Evolutionary conservation across 2,329 filamentous ascomycete species (phyloP), one percentile per base, ranked within the genome.

Genomic region (Alternaria ethzedia): DNA sequence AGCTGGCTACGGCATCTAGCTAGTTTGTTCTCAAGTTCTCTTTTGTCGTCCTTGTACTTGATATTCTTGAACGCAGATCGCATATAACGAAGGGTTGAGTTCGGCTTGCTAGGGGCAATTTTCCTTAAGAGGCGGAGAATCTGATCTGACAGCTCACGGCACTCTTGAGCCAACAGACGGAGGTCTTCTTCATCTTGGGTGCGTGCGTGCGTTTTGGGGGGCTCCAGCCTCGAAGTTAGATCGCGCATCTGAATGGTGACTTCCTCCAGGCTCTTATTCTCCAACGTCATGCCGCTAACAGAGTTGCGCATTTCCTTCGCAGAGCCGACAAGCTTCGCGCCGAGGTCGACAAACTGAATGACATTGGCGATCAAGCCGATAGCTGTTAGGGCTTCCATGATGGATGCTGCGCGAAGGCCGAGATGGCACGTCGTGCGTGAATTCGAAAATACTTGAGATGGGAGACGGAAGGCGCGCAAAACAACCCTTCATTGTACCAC

Each of bases 201-300:
- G n/a, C n/a, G n/a, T n/a, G n/a, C n/a, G n/a, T n/a, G n/a, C n/a
- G n/a, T n/a, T n/a, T n/a, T n/a, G n/a, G n/a, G n/a, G n/a, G n/a
- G n/a, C n/a, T n/a, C n/a, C n/a, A n/a, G 36, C 0, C 36, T 41
- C n/a, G 8, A 17, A 6, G 0, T 17, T 1, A 41, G n/a, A 41
- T 41, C 15, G 36, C 36, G 36, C 36, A 41, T 41, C 36, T 41
- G 0, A 11, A 17, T 17, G 36, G 36, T 41, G 0, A 17, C n/a
- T 17, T 41, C 36, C 9, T 41, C 36, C 3, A 41, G 5, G 3
- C 36, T 41, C n/a, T 41, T 41, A 5, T 41, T 17, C 36, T 41
- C 15, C 36, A 41, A 0, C 36, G 36, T 41, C 36, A 41, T 41
- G 36, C 36, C 36, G 36, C 36, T 41, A 1, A 5, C n/a, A 41